Evolutionary conservation across 2,329 filamentous ascomycete genomes (phyloP).

Genomic region (Aspergillus alliaceus): DNA sequence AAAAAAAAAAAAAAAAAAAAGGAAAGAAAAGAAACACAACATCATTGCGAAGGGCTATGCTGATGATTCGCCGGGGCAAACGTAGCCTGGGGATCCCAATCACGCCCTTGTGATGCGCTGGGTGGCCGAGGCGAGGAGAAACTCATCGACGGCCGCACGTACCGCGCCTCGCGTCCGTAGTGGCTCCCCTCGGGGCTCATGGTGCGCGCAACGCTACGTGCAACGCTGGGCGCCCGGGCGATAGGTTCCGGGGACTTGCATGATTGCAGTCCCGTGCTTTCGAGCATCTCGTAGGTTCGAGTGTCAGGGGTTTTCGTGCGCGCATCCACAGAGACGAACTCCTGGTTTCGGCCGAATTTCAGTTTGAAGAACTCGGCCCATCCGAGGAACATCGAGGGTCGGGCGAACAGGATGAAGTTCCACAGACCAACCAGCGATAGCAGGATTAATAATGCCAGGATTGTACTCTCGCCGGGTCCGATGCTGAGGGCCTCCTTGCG

Average conservation of each 20-base stretch:
- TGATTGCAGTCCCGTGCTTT: slow-evolving; percentile 17
- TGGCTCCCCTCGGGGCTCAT: slow-evolving; percentile 22
- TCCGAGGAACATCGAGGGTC: slow-evolving; percentile 79
- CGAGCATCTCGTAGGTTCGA: slow-evolving; percentile 79
- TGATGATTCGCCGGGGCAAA: slow-evolving; percentile 28
- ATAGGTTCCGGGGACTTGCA: slow-evolving; percentile 36
- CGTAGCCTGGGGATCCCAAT: slow-evolving; percentile 39
- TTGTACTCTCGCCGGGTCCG: slow-evolving; percentile 72
- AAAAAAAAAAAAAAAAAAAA: not conserved
- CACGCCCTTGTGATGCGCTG: slow-evolving; percentile 26
- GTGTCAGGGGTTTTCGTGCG: slow-evolving; percentile 62
- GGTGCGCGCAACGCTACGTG: slow-evolving; percentile 12
- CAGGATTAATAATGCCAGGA: slow-evolving; percentile 79
- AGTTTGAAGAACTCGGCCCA: slow-evolving; percentile 69
- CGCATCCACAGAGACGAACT: slow-evolving; percentile 89
- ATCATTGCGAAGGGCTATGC: not conserved
- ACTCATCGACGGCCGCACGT: slow-evolving; percentile 48
- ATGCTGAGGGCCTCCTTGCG: slow-evolving; percentile 59
- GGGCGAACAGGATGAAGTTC: slow-evolving; percentile 76
- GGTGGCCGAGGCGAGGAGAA: slow-evolving; percentile 51
- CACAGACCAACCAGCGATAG: slow-evolving; percentile 85
- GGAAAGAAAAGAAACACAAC: not conserved
- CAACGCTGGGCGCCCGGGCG: slow-evolving; percentile 25
- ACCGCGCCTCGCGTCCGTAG: slow-evolving; percentile 47
- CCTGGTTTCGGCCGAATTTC: slow-evolving; percentile 56